Evolutionary conservation across 768 basidiomycete species (phyloP).

Genomic region (Mycena capillaripes): DNA sequence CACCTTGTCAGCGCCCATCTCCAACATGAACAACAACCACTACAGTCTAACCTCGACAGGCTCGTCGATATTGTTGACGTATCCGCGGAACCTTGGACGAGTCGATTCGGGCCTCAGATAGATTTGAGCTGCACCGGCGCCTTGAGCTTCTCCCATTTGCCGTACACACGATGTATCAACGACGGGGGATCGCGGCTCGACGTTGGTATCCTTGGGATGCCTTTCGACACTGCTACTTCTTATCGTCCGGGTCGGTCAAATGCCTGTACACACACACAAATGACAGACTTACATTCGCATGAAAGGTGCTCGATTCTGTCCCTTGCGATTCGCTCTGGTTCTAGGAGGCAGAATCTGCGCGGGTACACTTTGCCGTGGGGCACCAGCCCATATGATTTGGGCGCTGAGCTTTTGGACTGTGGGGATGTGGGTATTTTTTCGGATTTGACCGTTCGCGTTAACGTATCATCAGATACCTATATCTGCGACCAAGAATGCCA

Average conservation of each 20-base stretch:
- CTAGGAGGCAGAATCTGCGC: slow-evolving; percentile 47
- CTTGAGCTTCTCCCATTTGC: slow-evolving; percentile 75
- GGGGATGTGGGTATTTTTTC: slow-evolving; percentile 68
- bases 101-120: slow-evolving; percentile 22
- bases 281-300: too few relatives aligned
- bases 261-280: too few relatives aligned
- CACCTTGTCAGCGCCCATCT: too few relatives aligned
- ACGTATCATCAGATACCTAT: too few relatives aligned
- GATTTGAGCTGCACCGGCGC: slow-evolving; percentile 75
- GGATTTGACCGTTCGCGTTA: too few relatives aligned
- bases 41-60: too few relatives aligned
- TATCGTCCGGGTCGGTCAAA: slow-evolving; percentile 64
- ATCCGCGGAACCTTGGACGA: slow-evolving; percentile 16
- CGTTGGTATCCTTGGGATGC: slow-evolving; percentile 72
- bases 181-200: slow-evolving; percentile 54
- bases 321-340: slow-evolving; percentile 69
- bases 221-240: slow-evolving; percentile 64
- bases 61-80: slow-evolving; percentile 15
- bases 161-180: slow-evolving; percentile 54
- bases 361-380: slow-evolving; percentile 66
- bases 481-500: too few relatives aligned
- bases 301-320: slow-evolving; percentile 81
- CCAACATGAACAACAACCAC: too few relatives aligned
- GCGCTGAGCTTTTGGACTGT: slow-evolving; percentile 67
- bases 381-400: slow-evolving; percentile 60